phyloP scores from a whole-genome alignment of 83 land plant genomes.

The Diphasiastrum complanatum region DNA sequence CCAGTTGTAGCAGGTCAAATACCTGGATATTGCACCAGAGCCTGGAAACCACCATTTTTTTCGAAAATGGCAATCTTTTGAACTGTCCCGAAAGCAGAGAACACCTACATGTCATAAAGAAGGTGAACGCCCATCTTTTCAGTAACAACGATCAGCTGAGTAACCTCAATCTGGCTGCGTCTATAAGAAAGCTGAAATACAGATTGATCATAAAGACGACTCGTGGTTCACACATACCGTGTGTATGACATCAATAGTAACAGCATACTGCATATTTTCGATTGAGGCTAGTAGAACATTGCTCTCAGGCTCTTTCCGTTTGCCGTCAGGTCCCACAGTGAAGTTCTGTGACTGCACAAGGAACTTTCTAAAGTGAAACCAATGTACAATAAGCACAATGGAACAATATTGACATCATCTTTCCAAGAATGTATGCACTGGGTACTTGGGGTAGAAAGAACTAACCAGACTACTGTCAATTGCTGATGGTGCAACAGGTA shows the following conservation, averaged over 20 bases:
- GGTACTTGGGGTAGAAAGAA: neutral
- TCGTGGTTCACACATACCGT: constrained; percentile 39
- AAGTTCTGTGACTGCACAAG: constrained; percentile 43
- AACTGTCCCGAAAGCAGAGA: constrained; percentile 76
- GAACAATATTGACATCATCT: neutral
- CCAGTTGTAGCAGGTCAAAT: neutral
- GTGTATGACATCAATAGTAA: constrained; percentile 78
- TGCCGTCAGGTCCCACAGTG: constrained; percentile 63
- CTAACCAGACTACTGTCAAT: constrained; percentile 80
- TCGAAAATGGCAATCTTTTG: constrained; percentile 91
- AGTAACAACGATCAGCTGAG: neutral
- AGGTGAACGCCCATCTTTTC: neutral
- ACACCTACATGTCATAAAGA: constrained; percentile 43
- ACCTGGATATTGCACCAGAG: constrained; percentile 87
- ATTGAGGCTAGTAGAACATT: constrained; percentile 88
- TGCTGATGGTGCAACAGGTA: constrained; percentile 91
- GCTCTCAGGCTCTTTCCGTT: constrained; percentile 76
- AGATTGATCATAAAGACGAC: neutral
- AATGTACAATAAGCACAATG: neutral
- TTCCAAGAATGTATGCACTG: constrained; percentile 28
- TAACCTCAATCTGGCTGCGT: neutral
- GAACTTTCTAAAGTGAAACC: neutral
- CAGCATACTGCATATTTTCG: constrained; percentile 92
- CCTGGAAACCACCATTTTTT: constrained; percentile 84
- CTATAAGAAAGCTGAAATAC: neutral